Conservation (phyloP, 1,139 yeast species). For the Geotrichum fermentans region DNA sequence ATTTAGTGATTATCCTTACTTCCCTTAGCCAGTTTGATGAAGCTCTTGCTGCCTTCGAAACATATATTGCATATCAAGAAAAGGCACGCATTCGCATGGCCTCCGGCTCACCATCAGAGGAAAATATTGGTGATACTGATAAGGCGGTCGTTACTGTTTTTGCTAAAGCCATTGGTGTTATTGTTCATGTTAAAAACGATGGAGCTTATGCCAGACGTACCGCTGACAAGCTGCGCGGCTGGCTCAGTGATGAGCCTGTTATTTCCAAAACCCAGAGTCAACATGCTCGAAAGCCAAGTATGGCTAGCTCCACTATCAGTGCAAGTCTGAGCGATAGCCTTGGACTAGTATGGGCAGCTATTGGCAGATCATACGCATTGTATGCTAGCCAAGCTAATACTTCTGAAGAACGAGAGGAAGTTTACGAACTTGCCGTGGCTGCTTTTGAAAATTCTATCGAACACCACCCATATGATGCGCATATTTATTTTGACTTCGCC, state of each 20-base stretch:
- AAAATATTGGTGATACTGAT: slow-evolving; percentile 29
- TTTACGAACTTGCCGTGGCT: slow-evolving; percentile 25
- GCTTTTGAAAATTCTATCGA: slow-evolving; percentile 29
- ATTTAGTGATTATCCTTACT: slow-evolving; percentile 34
- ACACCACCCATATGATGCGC: slow-evolving; percentile 22
- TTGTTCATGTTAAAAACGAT: slow-evolving; percentile 24
- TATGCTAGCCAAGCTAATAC: slow-evolving; percentile 27
- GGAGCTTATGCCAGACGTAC: slow-evolving; percentile 25
- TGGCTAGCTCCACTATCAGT: slow-evolving; percentile 11
- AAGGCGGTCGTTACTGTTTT: slow-evolving; percentile 30
- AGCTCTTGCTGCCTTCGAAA: slow-evolving; percentile 42
- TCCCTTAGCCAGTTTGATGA: slow-evolving; percentile 37
- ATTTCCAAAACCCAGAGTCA: slow-evolving; percentile 16
- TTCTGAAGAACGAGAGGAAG: slow-evolving; percentile 23
- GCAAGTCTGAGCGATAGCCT: slow-evolving; percentile 18
- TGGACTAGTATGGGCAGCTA: slow-evolving; percentile 27
- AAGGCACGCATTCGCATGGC: slow-evolving; percentile 37
- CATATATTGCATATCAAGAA: slow-evolving; percentile 42
- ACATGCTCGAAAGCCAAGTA: slow-evolving; percentile 15
- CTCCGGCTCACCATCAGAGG: slow-evolving; percentile 33
- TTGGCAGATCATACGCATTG: slow-evolving; percentile 29
- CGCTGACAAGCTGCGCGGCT: slow-evolving; percentile 29
- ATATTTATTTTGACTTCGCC: slow-evolving; percentile 31
- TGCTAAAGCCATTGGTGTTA: slow-evolving; percentile 26
- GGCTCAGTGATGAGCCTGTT: slow-evolving; percentile 25